These are phyloP conservation scores for Beauveria australis DNA, from an alignment of 2,329 filamentous ascomycete genomes.

Conservation along the genomic window DNA sequence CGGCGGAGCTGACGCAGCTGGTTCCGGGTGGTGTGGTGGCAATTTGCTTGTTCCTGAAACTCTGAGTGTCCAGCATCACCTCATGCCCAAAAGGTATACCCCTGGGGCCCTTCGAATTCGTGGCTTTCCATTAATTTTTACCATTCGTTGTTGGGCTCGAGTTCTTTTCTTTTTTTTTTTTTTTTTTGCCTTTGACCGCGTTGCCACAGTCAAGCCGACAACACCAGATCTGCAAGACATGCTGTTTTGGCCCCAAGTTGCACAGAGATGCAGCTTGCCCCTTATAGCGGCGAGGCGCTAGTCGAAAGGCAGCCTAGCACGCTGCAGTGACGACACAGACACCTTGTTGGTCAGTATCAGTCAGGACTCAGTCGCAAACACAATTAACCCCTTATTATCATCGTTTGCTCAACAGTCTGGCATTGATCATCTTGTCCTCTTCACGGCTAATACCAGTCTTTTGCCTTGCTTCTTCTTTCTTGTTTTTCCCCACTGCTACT, in stretches of 20 bases:
- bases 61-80: background rate
- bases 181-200: too few relatives aligned
- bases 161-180: too few relatives aligned
- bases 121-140: too few relatives aligned
- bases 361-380: background rate
- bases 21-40: background rate
- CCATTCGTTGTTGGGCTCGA: too few relatives aligned
- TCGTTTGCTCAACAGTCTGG: too few relatives aligned
- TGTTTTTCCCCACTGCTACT: background rate
- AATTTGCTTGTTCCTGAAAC: slow-evolving; percentile 3
- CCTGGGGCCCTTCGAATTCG: background rate
- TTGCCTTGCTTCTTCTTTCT: background rate
- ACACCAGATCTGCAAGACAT: background rate
- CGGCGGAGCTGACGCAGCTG: background rate
- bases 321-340: background rate
- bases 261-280: background rate
- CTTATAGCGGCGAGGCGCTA: slow-evolving; percentile 1
- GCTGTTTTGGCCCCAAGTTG: background rate
- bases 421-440: too few relatives aligned
- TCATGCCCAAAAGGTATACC: background rate
- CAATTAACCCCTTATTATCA: background rate
- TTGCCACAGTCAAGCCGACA: background rate
- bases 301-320: background rate
- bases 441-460: too few relatives aligned
- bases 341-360: background rate